Base-by-base conservation (phyloP, 2,329 filamentous ascomycete genomes). In the Stagonosporopsis chrysanthemi region DNA sequence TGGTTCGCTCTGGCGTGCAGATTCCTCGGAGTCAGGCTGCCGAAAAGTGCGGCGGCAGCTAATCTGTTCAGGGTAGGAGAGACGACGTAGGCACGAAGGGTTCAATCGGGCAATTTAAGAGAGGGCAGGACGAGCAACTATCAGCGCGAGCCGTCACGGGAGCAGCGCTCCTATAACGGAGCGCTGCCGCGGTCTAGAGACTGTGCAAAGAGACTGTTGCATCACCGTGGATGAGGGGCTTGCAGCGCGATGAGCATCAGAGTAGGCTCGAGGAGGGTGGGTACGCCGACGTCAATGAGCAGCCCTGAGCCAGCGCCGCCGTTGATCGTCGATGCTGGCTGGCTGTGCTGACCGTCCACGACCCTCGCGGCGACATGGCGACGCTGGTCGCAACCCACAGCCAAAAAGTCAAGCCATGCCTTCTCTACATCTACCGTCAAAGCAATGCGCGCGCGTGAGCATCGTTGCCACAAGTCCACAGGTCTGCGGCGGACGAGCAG, bases 211-310 rank as follows among this genome's bases (percentile, higher is more conserved):
- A 43, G 56, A 56, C 53, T 55, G 51, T 64, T 64, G 65, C 63
- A 69, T 67, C 64, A 68, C 63, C 45, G 47, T 33, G 19, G 23
- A 50, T 41, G 63, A 61, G 51, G 54, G 58, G 57, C 54, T 43
- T 38, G 39, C 54, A 22, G 48, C 40, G 48, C 40, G 48, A 48
- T 52, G 48, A 19, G 54, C 39, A 57, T 52, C 48, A 36, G 53
- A 56, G 64, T 61, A 62, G 52, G 58, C 60, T 62, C 40, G 52
- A 42, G 11, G 45, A 50, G 59, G 56, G 67, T 70, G 70, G 69
- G 62, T 62, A 56, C 65, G 53, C 61, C 66, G 69, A 72, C 66
- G 68, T 73, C 70, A 72, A 72, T 63, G 58, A 62, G 61, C 64
- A 66, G 63, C 52, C 61, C 48, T 66, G 46, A 58, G 36, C 54